These are phyloP conservation scores for Neohortaea acidophila DNA, from an alignment of 495 filamentous ascomycete species.

Conservation along the genomic window DNA sequence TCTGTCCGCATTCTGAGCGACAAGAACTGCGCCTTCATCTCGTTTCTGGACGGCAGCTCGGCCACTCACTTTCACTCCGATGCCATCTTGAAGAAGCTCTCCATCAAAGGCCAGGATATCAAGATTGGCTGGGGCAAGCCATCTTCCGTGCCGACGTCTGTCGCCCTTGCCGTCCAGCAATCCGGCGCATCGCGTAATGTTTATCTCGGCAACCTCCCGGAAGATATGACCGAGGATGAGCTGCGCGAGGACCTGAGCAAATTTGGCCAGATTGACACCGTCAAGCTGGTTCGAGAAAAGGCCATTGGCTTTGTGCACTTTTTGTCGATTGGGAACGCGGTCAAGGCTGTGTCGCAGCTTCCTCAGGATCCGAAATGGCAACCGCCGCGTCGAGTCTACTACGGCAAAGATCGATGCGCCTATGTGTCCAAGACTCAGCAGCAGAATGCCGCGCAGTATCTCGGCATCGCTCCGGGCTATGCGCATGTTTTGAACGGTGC, in stretches of 20 bases:
- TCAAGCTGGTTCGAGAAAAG: constrained; percentile 97
- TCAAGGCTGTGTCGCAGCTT: constrained; percentile 95
- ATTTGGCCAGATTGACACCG: constrained; percentile 89
- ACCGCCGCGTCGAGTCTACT: constrained; percentile 85
- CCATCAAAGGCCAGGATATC: constrained; percentile 95
- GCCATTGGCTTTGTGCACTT: constrained; percentile 97
- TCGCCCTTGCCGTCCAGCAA: constrained; percentile 90
- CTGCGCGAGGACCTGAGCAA: constrained; percentile 89
- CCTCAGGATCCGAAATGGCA: constrained; percentile 97
- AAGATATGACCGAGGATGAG: constrained; percentile 81
- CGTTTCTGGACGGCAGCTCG: constrained; percentile 90
- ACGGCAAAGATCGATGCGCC: constrained; percentile 94
- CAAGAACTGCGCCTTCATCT: constrained; percentile 99
- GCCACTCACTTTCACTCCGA: constrained; percentile 98
- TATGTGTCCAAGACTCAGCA: constrained; percentile 99
- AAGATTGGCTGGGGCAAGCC: constrained; percentile 99
- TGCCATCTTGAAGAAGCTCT: constrained; percentile 96
- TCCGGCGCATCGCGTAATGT: constrained; percentile 97
- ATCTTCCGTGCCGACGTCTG: constrained; percentile 93
- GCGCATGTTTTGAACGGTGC: constrained; percentile 90
- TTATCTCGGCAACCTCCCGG: constrained; percentile 84
- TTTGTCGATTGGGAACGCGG: constrained; percentile 90
- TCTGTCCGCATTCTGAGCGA: constrained; percentile 89
- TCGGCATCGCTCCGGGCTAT: constrained; percentile 95
- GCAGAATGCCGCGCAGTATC: constrained; percentile 95